These are phyloP conservation scores for Paramecium octaurelia DNA, from an alignment of 73 alveolate genomes.

Conservation along the genomic window DNA sequence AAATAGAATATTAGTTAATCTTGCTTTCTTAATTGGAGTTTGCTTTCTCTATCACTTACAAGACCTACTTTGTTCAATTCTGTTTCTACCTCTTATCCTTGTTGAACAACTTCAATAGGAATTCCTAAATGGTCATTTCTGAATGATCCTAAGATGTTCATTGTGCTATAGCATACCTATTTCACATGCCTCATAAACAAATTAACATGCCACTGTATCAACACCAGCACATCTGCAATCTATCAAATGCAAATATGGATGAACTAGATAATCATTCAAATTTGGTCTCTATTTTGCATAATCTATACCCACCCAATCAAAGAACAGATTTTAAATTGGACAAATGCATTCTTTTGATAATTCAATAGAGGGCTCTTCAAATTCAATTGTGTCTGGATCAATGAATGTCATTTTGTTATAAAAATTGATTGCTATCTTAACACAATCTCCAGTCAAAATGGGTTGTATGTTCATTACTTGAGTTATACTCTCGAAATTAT, in stretches of 20 bases:
- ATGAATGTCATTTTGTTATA: not conserved
- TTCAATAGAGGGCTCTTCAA: not conserved
- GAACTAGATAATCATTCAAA: not conserved
- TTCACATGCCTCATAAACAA: conserved; percentile 9
- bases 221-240: not conserved
- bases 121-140: not conserved
- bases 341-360: not conserved
- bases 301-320: not conserved
- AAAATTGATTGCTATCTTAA: conserved; percentile 19
- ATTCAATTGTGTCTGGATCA: not conserved
- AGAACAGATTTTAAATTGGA: not conserved
- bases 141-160: not conserved
- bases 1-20: not conserved
- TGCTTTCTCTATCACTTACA: not conserved
- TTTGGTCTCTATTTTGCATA: not conserved
- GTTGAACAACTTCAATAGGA: conserved; percentile 6
- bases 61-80: conserved; percentile 5
- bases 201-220: conserved; percentile 7
- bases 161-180: not conserved
- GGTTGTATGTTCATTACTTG: not conserved
- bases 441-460: not conserved
- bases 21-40: not conserved
- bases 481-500: not conserved
- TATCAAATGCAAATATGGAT: not conserved
- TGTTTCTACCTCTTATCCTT: conserved; percentile 4